Conservation (phyloP, 2,329 filamentous ascomycete genomes). For the Neofusicoccum cordaticola region DNA sequence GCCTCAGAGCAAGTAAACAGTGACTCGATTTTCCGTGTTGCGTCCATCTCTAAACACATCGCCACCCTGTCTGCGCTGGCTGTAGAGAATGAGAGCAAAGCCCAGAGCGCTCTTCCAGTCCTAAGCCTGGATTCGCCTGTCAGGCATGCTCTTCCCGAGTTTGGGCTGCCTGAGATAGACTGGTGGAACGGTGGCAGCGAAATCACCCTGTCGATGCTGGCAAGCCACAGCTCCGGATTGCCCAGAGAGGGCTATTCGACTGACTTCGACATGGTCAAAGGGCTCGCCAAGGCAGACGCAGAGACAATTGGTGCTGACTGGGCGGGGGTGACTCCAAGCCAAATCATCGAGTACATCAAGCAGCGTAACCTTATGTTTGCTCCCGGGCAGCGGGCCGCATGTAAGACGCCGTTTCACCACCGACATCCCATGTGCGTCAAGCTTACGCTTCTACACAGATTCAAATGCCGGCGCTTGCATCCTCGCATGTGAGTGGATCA, state of each 20-base stretch:
- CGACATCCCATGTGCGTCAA: not conserved
- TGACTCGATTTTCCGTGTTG: slow-evolving; percentile 31
- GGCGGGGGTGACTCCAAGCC: slow-evolving; percentile 23
- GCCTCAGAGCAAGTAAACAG: slow-evolving; percentile 21
- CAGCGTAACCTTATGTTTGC: slow-evolving; percentile 29
- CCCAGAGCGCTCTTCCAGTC: slow-evolving; percentile 1
- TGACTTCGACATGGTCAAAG: slow-evolving; percentile 28
- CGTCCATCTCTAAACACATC: slow-evolving; percentile 31
- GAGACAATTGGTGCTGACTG: slow-evolving; percentile 28
- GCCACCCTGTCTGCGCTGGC: slow-evolving; percentile 27
- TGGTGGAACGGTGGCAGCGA: slow-evolving; percentile 32
- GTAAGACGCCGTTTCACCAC: not conserved
- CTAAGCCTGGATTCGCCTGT: slow-evolving; percentile 27
- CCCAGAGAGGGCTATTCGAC: slow-evolving; percentile 31
- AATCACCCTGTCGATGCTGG: slow-evolving; percentile 32
- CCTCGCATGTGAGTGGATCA: slow-evolving; percentile 21
- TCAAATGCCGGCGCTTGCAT: slow-evolving; percentile 31
- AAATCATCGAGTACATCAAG: slow-evolving; percentile 23
- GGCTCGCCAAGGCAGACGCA: slow-evolving; percentile 25
- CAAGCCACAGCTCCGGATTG: slow-evolving; percentile 30
- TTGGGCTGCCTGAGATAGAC: slow-evolving; percentile 25
- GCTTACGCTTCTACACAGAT: slow-evolving; percentile 17
- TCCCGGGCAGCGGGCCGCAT: slow-evolving; percentile 29
- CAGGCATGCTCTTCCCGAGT: slow-evolving; percentile 24
- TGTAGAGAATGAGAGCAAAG: slow-evolving; percentile 21